Evolutionary conservation across 306 rosid genomes (phyloP).

Genomic region (Acacia melanoxylon): DNA sequence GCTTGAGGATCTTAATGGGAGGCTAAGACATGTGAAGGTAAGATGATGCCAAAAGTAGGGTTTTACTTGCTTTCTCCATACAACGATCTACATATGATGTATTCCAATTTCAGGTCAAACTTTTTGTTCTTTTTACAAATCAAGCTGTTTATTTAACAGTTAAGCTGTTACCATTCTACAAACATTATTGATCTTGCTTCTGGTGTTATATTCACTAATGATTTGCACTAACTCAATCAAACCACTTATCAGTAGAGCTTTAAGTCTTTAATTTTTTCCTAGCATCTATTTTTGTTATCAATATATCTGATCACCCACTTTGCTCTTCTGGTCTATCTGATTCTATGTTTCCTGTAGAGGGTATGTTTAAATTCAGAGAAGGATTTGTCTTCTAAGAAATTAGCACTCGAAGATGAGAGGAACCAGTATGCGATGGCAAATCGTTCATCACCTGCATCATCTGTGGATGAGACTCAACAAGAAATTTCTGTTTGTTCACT

Average conservation of each 20-base stretch:
- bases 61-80: too few species aligned
- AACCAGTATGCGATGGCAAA: conserved; percentile 49
- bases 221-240: neutral
- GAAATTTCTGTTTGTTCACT: conserved; percentile 71
- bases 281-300: neutral
- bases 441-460: conserved; percentile 52
- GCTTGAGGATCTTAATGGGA: conserved; percentile 49
- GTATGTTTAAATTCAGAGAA: conserved; percentile 43
- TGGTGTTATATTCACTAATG: neutral
- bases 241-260: neutral
- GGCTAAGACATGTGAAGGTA: conserved; percentile 61
- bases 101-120: too few species aligned
- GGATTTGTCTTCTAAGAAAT: conserved; percentile 45
- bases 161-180: too few species aligned
- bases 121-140: too few species aligned
- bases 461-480: conserved; percentile 66
- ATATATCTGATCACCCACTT: conserved; percentile 16
- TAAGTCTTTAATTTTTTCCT: neutral
- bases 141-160: too few species aligned
- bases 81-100: too few species aligned
- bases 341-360: conserved; percentile 46
- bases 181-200: too few species aligned
- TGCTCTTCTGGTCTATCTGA: conserved; percentile 21
- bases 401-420: conserved; percentile 52
- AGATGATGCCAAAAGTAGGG: neutral